Evolutionary conservation across 352 stramenopile species (phyloP), one percentile per base, ranked within the genome.

Genomic region (Globisporangium lucens): DNA sequence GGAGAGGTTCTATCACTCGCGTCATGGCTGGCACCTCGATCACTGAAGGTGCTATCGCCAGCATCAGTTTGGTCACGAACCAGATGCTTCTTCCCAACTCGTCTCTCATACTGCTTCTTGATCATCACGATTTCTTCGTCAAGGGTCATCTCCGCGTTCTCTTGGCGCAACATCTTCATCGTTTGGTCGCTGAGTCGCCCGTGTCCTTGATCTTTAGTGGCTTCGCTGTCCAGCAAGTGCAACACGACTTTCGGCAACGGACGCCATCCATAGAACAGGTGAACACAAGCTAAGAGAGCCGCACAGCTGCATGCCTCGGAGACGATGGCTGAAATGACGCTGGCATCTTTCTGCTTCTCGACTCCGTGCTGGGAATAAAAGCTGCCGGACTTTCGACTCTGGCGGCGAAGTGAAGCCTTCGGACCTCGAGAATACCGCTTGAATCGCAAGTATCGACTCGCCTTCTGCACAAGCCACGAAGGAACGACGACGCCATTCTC

Each of bases 401-500:
- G 69, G 27, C 88, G 86, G 1, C 89, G 78, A 3, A 71, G 59
- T 1, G 87, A 76, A 10, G 82, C 84, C 30, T 82, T 78, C 24
- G 89, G 89, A 13, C 85, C 89, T 59, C 89, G 77, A 7, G 85
- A 74, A 51, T 96, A 96, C 4, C 89, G 74, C 67, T 96, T 96
- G 65, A 93, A 93, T 0, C 89, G 86, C 66, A 95, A 63, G 55
- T 96, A 96, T 2, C 89, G 81, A 43, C 83, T 86, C 4, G 89
- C 89, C 61, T 93, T 93, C 12, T 89, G 84, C 8, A 93, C 67
- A 27, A 96, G 63, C 80, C 85, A 94, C 15, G 74, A 59, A 0
- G 89, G 89, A 1, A 95, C 36, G 29, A 68, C 56, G 4, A 79
- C 63, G 33, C 67, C 71, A 52, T 55, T 68, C 0, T 51, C 63